These are phyloP conservation scores for Phyllosticta citrichinensis DNA, from an alignment of 2,329 filamentous ascomycete species.

Conservation along the genomic window DNA sequence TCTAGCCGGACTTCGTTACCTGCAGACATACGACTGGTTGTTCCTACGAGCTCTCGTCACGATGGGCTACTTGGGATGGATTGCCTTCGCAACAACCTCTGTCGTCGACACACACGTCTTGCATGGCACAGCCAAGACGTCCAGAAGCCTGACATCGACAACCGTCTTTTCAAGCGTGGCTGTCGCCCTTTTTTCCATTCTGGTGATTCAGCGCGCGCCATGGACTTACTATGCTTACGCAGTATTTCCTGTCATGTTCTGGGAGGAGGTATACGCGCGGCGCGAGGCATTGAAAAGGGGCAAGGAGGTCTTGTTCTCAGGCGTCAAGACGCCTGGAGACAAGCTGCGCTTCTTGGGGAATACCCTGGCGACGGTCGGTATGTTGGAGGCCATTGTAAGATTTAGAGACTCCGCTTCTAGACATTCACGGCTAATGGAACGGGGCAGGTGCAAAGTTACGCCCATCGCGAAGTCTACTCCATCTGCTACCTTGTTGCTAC, in stretches of 20 bases:
- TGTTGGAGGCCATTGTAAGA: conserved; percentile 63
- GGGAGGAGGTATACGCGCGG: conserved; percentile 86
- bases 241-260: conserved; percentile 87
- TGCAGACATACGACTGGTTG: conserved; percentile 98
- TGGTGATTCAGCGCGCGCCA: conserved; percentile 71
- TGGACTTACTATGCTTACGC: conserved; percentile 82
- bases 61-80: conserved; percentile 87
- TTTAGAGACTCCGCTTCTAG: not conserved
- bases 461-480: conserved; percentile 79
- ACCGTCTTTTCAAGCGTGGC: conserved; percentile 66
- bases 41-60: conserved; percentile 87
- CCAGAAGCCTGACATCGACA: conserved; percentile 50
- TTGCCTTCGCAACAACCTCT: conserved; percentile 79
- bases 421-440: not conserved
- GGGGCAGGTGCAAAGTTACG: conserved; percentile 78
- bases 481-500: conserved; percentile 65
- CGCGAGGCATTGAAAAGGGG: conserved; percentile 60
- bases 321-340: conserved; percentile 52
- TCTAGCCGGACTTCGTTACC: conserved; percentile 76
- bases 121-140: conserved; percentile 54
- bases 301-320: conserved; percentile 55
- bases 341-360: conserved; percentile 54
- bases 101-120: conserved; percentile 84
- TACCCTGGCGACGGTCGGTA: conserved; percentile 54
- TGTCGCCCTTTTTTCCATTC: conserved; percentile 66